These are phyloP conservation scores for Simplicillium sp. DNA, from an alignment of 2,329 filamentous ascomycete genomes.

Conservation along the genomic window DNA sequence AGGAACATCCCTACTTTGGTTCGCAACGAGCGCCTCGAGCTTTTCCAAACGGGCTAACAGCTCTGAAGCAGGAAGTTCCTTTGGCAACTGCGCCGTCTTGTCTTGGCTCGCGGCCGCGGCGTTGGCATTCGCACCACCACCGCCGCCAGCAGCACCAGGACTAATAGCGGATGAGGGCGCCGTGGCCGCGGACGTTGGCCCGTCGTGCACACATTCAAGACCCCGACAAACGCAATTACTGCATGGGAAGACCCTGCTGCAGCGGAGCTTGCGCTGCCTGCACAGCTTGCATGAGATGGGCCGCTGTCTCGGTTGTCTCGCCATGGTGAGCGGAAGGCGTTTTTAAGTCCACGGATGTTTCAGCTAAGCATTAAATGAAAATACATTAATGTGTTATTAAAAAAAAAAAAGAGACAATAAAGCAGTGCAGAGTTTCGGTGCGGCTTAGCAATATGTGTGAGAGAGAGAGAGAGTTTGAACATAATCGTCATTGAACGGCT, in stretches of 20 bases:
- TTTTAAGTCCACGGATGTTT: neutral
- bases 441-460: too few relatives aligned
- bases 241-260: constrained; percentile 25
- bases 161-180: neutral
- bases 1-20: constrained; percentile 7
- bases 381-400: constrained; percentile 1
- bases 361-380: too few relatives aligned
- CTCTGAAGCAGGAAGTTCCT: constrained; percentile 11
- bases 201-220: constrained; percentile 15
- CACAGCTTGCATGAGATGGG: constrained; percentile 25
- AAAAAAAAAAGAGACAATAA: constrained; percentile 3
- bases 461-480: too few relatives aligned
- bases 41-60: constrained; percentile 16
- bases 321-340: constrained; percentile 8
- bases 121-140: constrained; percentile 1
- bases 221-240: constrained; percentile 25
- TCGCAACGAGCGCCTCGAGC: constrained; percentile 15
- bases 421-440: neutral
- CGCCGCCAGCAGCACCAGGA: neutral
- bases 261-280: constrained; percentile 23
- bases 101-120: neutral
- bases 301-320: constrained; percentile 21
- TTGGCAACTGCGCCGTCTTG: constrained; percentile 4
- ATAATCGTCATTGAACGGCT: too few relatives aligned
- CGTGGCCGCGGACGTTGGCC: constrained; percentile 1